Evolutionary conservation across 2,329 filamentous ascomycete species (phyloP).

Genomic region (Colletotrichum echinochloae): DNA sequence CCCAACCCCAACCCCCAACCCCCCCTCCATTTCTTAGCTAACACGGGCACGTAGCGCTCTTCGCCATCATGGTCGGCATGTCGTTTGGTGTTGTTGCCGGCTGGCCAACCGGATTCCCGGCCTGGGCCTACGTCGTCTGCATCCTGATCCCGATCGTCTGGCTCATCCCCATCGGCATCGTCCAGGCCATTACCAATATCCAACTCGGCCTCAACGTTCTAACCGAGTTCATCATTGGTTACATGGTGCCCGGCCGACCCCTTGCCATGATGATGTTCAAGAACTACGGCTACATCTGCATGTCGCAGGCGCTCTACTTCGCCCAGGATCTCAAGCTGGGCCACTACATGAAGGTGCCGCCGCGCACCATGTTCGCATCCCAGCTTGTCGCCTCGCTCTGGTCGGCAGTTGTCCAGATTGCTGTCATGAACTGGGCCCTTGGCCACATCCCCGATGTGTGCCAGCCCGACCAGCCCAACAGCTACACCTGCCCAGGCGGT

Average conservation of each 20-base stretch:
- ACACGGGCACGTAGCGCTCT: constrained; percentile 51
- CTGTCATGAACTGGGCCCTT: constrained; percentile 76
- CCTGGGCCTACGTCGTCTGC: constrained; percentile 69
- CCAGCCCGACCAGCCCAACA: constrained; percentile 61
- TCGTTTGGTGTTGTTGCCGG: constrained; percentile 66
- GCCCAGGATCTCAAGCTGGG: constrained; percentile 74
- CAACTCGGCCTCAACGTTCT: constrained; percentile 77
- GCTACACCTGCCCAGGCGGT: constrained; percentile 68
- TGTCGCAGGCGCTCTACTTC: constrained; percentile 75
- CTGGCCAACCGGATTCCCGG: constrained; percentile 69
- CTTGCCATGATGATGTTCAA: constrained; percentile 85
- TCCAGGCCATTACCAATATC: constrained; percentile 71
- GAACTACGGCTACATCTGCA: constrained; percentile 77
- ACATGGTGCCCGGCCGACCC: constrained; percentile 77
- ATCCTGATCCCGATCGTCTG: constrained; percentile 68
- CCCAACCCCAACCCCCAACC: neutral
- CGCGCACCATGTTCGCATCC: constrained; percentile 70
- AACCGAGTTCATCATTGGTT: constrained; percentile 79
- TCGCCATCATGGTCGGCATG: constrained; percentile 64
- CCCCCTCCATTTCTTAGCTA: constrained; percentile 16
- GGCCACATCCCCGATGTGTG: constrained; percentile 73
- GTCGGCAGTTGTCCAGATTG: constrained; percentile 72
- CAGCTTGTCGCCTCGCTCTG: constrained; percentile 71
- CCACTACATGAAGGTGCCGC: constrained; percentile 76
- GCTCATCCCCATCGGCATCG: constrained; percentile 71